A percentile compares a stretch with the other conserved stretches of the same genome.
phyloP scores from a whole-genome alignment of 495 filamentous ascomycete species.

The Oleoguttula mirabilis region DNA sequence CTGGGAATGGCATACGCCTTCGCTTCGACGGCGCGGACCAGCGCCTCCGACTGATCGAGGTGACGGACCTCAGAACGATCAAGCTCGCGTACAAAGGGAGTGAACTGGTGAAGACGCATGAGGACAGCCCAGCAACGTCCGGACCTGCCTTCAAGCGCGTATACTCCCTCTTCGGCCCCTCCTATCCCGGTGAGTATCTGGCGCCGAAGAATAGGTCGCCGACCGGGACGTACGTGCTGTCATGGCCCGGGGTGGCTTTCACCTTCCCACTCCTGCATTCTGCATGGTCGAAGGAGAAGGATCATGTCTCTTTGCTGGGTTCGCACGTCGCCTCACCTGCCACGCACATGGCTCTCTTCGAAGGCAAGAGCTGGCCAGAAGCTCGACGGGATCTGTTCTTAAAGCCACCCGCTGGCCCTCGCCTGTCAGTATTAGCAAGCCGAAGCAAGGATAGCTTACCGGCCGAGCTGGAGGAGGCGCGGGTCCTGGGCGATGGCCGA shows the following conservation, averaged over 20 bases:
- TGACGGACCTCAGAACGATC: conserved; percentile 80
- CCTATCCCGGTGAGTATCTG: conserved; percentile 84
- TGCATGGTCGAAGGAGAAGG: conserved; percentile 67
- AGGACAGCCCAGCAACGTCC: conserved; percentile 25
- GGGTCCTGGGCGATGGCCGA: conserved; percentile 59
- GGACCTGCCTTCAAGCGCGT: conserved; percentile 84
- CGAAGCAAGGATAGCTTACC: conserved; percentile 52
- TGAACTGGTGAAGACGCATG: conserved; percentile 59
- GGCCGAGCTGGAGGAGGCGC: conserved; percentile 73
- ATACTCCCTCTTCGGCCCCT: conserved; percentile 81
- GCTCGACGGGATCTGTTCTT: conserved; percentile 64
- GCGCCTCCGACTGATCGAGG: conserved; percentile 77
- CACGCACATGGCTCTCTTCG: conserved; percentile 75
- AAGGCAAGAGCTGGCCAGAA: conserved; percentile 78
- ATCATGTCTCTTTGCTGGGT: conserved; percentile 76
- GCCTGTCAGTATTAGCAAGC: conserved; percentile 41
- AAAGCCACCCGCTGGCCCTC: conserved; percentile 53
- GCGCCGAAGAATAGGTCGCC: conserved; percentile 39
- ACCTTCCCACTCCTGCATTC: conserved; percentile 67
- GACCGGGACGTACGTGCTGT: conserved; percentile 63
- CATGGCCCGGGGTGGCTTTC: conserved; percentile 88
- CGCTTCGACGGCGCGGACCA: conserved; percentile 93
- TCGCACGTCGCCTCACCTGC: conserved; percentile 63
- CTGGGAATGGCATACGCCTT: conserved; percentile 74
- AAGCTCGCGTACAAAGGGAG: conserved; percentile 72